These are phyloP conservation scores for Sapria himalayana DNA, from an alignment of 345 rosid species.

Conservation along the genomic window DNA sequence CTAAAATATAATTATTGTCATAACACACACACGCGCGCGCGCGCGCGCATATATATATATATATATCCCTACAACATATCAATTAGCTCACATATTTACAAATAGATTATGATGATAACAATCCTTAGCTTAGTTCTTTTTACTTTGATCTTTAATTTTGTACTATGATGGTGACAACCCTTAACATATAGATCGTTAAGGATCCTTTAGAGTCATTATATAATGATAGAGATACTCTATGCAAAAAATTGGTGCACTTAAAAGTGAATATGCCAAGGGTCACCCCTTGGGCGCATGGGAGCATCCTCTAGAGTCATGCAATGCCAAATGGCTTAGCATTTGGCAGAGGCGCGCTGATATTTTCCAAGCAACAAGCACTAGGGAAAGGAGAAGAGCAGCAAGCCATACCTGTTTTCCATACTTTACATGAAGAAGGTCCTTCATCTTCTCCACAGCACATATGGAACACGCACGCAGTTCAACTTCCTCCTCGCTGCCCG, in stretches of 20 bases:
- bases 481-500: slow-evolving; percentile 70
- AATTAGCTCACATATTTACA: too few relatives aligned
- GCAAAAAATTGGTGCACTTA: background rate
- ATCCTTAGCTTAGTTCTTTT: too few relatives aligned
- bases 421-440: slow-evolving; percentile 32
- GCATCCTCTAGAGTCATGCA: background rate
- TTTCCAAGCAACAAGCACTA: background rate
- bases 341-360: background rate
- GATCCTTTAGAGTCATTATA: too few relatives aligned
- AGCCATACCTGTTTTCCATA: slow-evolving; percentile 42
- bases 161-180: too few relatives aligned
- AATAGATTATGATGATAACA: too few relatives aligned
- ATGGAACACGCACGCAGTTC: slow-evolving; percentile 68
- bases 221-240: background rate
- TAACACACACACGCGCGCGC: too few relatives aligned
- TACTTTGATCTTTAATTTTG: too few relatives aligned
- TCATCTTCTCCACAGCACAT: slow-evolving; percentile 65
- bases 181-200: too few relatives aligned
- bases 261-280: background rate
- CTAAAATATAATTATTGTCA: too few relatives aligned
- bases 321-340: background rate
- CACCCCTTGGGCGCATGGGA: background rate
- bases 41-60: too few relatives aligned
- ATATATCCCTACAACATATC: too few relatives aligned
- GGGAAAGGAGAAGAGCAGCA: background rate